Conservation (phyloP, 495 filamentous ascomycete species). For the Penicillium daleae region DNA sequence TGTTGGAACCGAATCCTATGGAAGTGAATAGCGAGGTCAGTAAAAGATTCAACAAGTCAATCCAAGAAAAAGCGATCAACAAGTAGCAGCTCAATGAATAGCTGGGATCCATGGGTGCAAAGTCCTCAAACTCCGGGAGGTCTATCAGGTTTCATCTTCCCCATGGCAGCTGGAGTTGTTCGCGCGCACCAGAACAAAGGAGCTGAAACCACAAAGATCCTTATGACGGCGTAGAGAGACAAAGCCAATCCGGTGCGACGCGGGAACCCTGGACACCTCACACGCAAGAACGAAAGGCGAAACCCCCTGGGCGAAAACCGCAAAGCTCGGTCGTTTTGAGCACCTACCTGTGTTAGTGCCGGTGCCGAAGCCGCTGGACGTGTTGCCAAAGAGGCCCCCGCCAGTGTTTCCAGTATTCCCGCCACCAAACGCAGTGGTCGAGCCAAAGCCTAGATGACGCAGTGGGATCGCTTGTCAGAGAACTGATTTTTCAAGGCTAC, state of each 20-base stretch:
- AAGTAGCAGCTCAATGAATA: conserved; percentile 25
- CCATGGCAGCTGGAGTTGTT: neutral
- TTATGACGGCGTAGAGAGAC: neutral
- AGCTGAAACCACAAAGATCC: neutral
- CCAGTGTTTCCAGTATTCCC: conserved; percentile 37
- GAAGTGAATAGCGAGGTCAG: conserved; percentile 23
- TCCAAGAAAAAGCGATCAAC: conserved; percentile 16
- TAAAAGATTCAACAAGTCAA: conserved; percentile 5
- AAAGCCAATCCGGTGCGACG: conserved; percentile 1
- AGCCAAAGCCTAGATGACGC: conserved; percentile 63
- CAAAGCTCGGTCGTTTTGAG: conserved; percentile 36
- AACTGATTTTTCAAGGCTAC: conserved; percentile 31
- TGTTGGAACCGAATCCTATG: conserved; percentile 45
- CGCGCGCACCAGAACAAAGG: conserved; percentile 1
- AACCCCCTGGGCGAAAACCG: conserved; percentile 26
- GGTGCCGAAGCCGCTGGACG: conserved; percentile 59
- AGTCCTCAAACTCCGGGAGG: conserved; percentile 13
- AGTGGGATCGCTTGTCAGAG: conserved; percentile 49
- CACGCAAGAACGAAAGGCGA: conserved; percentile 16
- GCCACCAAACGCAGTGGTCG: conserved; percentile 46
- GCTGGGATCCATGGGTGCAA: conserved; percentile 22
- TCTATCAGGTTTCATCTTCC: neutral
- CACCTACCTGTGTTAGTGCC: conserved; percentile 64
- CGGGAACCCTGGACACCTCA: neutral
- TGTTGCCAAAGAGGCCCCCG: conserved; percentile 49